Conservation (phyloP, 1,284 basidiomycete genomes). For the Sporisorium graminicola region DNA sequence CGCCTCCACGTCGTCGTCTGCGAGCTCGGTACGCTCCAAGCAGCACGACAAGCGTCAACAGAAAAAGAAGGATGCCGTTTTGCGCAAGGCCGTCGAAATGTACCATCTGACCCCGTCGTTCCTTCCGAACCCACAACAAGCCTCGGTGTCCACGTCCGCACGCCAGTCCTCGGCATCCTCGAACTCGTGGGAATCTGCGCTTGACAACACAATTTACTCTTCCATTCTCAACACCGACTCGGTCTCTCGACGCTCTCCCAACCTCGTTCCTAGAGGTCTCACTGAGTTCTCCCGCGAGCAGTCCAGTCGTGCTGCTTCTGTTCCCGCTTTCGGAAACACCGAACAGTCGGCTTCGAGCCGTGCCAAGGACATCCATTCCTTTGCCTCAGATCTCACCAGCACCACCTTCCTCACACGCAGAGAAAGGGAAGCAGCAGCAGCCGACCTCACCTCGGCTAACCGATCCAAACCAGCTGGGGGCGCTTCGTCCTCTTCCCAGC, state of each 20-base stretch:
- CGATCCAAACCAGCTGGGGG: background rate
- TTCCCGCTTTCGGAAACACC: slow-evolving; percentile 45
- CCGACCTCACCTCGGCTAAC: slow-evolving; percentile 10
- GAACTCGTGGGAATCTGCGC: slow-evolving; percentile 30
- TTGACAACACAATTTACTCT: slow-evolving; percentile 46
- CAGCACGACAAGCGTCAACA: slow-evolving; percentile 29
- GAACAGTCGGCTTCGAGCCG: slow-evolving; percentile 23
- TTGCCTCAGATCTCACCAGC: slow-evolving; percentile 48
- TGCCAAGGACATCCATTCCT: slow-evolving; percentile 24
- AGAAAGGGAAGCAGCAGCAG: slow-evolving; percentile 47
- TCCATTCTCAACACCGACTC: slow-evolving; percentile 51
- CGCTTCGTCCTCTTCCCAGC: slow-evolving; percentile 5
- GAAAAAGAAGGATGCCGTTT: slow-evolving; percentile 48
- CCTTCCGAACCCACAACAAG: slow-evolving; percentile 50
- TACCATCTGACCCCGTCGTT: slow-evolving; percentile 66
- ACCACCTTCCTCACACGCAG: slow-evolving; percentile 44
- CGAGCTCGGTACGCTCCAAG: slow-evolving; percentile 19
- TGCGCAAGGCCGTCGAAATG: slow-evolving; percentile 64
- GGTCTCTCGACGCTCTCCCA: slow-evolving; percentile 35
- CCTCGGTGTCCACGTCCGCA: slow-evolving; percentile 16
- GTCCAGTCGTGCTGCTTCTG: slow-evolving; percentile 36
- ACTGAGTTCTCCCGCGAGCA: slow-evolving; percentile 41
- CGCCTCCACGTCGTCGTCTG: slow-evolving; percentile 31
- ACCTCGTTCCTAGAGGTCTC: slow-evolving; percentile 38
- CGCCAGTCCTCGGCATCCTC: slow-evolving; percentile 8